Evolutionary conservation across 73 alveolate genomes (phyloP), one percentile per base, ranked within the genome.

Genomic region (Paramecium caudatum): DNA sequence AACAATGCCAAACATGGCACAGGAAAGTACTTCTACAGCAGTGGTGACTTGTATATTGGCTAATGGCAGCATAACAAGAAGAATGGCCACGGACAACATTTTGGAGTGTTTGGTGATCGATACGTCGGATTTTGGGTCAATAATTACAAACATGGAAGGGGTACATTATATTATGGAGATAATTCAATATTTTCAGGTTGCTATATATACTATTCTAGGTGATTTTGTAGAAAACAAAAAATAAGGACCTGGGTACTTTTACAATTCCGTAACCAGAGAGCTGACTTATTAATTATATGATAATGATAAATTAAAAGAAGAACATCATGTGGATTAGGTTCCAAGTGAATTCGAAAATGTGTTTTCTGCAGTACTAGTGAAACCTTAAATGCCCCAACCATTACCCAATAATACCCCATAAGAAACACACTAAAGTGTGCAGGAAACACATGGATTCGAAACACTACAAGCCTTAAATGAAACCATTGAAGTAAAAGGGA

Each of bases 1-100:
- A 16, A 34, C 4, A 30, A 74, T 74, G 12, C 16, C 36, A 74
- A 74, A 45, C 88, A 74, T 74, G 88, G 88, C n/a, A 39, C 39
- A 15, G 88, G 88, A 74, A 74, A 74, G 32, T 74, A 65, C 34
- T 65, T 33, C 15, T 65, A 65, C 55, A 33, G 34, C 19, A 65
- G 32, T 65, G 83, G 83, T 25, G 83, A 65, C 19, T 65, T 65
- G 16, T 65, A 65, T n/a, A 65, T 65, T 32, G 83, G 83, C 27
- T 16, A 65, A 15, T 65, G 83, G 83, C 34, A 33, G 19, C 47
- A 65, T 32, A 65, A 65, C 49, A 65, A 65, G 34, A 65, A 65
- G 19, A 33, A 65, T 30, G 83, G 83, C 19, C 50, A 30, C 15
- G 83, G 83, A 30, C 4, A 30, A 13, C 83, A 65, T 65, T 65